Base-by-base conservation (phyloP, 441 rosid genomes). In the Codiaeum variegatum region DNA sequence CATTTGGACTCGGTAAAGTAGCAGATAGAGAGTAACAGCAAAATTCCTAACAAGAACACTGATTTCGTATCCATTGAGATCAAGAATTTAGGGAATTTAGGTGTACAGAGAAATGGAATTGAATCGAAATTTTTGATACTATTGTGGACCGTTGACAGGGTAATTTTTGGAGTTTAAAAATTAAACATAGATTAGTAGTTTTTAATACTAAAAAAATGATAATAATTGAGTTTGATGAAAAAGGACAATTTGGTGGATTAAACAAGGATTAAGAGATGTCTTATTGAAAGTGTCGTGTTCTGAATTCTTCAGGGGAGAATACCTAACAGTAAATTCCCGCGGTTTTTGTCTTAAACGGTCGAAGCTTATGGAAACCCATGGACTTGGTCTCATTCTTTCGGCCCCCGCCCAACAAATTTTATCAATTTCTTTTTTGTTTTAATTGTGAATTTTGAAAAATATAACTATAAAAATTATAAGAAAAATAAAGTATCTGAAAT, bases 1-100 rank as follows among this genome's bases (percentile, higher is more conserved):
- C 98, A 94, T 40, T 67, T 77, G 4, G 96, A 82, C 67, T 78
- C 83, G 38, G 79, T n/a, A 69, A 49, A 26, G 67, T 58, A 52
- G 60, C 54, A 62, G 62, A 81, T 38, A 21, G 80, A 66, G 6
- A 67, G 70, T 32, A 65, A 6, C 65, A 73, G 56, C 58, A 56
- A 6, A 40, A 72, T 21, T 6, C 8, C 62, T 0, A 72, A 68
- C 11, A 15, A 26, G 19, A 71, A 9, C 19, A 54, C 62, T 36
- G 31, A 58, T 19, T 34, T 32, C 11, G 67, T 26, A 47, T 58
- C 47, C 78, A 76, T 70, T n/a, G 36, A 24, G 56, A 5, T 4
- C 4, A 16, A 59, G 19, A 42, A 59, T 32, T 68, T 31, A 28
- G 71, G 58, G 60, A 26, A 24, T 65, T 42, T 51, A 24, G 23